Conservation (phyloP, 495 filamentous ascomycete species). For the Penicillium lividum region DNA sequence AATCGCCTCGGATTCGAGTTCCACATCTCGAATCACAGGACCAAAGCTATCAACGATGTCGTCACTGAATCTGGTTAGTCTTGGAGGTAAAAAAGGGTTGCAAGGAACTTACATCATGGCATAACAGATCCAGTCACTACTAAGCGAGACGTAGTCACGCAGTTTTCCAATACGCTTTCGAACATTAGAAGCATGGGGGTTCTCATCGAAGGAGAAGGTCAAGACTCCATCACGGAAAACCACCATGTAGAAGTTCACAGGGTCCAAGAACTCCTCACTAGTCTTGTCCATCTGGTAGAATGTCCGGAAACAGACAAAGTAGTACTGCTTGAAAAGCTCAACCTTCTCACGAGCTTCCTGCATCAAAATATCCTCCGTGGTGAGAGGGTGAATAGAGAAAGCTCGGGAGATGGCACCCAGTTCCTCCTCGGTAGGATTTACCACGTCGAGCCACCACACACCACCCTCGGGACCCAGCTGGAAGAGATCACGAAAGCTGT, state of each 20-base stretch:
- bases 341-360: conserved; percentile 95
- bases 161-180: conserved; percentile 88
- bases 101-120: conserved; percentile 80
- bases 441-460: conserved; percentile 95
- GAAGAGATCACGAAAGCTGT: conserved; percentile 87
- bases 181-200: conserved; percentile 82
- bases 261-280: conserved; percentile 77
- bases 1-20: conserved; percentile 85
- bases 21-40: conserved; percentile 82
- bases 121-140: conserved; percentile 98
- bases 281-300: conserved; percentile 81
- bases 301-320: conserved; percentile 95
- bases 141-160: conserved; percentile 89
- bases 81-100: conserved; percentile 10
- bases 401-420: conserved; percentile 84
- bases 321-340: conserved; percentile 94
- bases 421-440: conserved; percentile 87
- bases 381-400: conserved; percentile 86
- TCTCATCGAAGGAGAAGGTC: conserved; percentile 87
- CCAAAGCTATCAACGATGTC: conserved; percentile 97
- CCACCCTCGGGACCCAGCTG: conserved; percentile 71
- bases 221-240: conserved; percentile 95
- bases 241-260: conserved; percentile 93
- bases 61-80: conserved; percentile 56
- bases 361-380: conserved; percentile 92